phyloP scores from a whole-genome alignment of 2,329 filamentous ascomycete species.

The Penicillium digitatum region DNA sequence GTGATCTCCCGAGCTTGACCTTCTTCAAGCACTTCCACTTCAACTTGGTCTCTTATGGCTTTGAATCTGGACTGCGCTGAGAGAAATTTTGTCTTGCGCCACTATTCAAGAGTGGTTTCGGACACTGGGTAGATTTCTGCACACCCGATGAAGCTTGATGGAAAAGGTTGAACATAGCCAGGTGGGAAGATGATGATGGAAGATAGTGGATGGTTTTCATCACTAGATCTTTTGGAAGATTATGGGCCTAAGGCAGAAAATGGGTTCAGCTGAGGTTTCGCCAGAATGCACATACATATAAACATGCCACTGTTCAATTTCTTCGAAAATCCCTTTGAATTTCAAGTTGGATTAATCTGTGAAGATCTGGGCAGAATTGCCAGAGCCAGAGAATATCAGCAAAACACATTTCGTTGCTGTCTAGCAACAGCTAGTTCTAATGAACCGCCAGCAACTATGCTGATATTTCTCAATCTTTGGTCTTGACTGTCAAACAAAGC shows the following conservation, averaged over 20 bases:
- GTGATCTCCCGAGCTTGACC: slow-evolving; percentile 7
- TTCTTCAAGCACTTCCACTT: slow-evolving; percentile 2
- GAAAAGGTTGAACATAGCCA: neutral
- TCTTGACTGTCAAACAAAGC: neutral
- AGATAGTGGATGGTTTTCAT: neutral
- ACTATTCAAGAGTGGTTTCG: neutral
- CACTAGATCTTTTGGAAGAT: neutral
- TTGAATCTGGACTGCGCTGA: neutral
- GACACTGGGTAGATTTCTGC: neutral
- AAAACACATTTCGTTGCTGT: neutral
- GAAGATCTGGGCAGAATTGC: neutral
- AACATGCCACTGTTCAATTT: neutral
- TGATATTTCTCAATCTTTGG: neutral
- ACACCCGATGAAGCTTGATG: neutral
- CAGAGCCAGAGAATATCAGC: neutral
- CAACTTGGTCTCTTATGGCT: neutral
- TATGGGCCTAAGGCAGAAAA: neutral
- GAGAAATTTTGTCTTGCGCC: neutral
- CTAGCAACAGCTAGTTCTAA: neutral
- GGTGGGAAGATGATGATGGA: neutral
- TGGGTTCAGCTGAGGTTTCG: neutral
- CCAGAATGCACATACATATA: neutral
- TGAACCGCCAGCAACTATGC: neutral
- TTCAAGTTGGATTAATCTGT: neutral
- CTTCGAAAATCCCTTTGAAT: neutral